Percentiles rank a stretch among this genome's conserved stretches.
Evolutionary conservation across 2,329 filamentous ascomycete species (phyloP).

Genomic region (Sporothrix humicola): DNA sequence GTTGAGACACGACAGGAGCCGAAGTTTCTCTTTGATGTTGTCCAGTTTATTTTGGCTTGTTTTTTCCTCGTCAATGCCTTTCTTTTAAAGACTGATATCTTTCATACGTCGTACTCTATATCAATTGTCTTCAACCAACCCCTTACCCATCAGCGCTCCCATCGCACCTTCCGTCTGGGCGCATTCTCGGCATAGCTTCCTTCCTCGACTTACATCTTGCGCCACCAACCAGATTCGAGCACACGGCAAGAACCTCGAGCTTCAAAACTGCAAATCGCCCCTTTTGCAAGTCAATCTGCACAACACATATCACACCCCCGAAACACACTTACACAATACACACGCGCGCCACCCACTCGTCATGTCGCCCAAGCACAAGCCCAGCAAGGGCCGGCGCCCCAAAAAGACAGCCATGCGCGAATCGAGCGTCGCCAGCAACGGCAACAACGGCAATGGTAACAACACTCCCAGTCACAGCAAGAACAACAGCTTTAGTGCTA

Average conservation of each 20-base stretch:
- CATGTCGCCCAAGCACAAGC: constrained; percentile 30
- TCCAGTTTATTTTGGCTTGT: neutral
- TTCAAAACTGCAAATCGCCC: neutral
- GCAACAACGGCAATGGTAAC: neutral
- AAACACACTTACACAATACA: neutral
- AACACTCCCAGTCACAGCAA: neutral
- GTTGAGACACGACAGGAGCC: constrained; percentile 17
- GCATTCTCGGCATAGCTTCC: neutral
- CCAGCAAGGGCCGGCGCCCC: constrained; percentile 24
- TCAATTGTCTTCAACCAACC: neutral
- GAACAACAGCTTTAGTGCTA: neutral
- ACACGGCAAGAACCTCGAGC: neutral
- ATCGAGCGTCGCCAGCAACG: neutral
- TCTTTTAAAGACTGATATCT: neutral
- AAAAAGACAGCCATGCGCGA: constrained; percentile 29
- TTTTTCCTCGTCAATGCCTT: neutral
- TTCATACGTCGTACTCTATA: neutral
- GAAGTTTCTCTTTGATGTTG: neutral
- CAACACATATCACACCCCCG: too few relatives aligned
- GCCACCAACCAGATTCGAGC: constrained; percentile 5
- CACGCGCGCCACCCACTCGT: too few relatives aligned
- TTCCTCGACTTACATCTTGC: neutral
- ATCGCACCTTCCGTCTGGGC: constrained; percentile 3
- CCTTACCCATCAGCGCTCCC: neutral
- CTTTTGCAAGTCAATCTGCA: neutral